A percentile compares a stretch with the other conserved stretches of the same genome.
Evolutionary conservation across 2,329 filamentous ascomycete species (phyloP).

Genomic region (Clonostachys solani): DNA sequence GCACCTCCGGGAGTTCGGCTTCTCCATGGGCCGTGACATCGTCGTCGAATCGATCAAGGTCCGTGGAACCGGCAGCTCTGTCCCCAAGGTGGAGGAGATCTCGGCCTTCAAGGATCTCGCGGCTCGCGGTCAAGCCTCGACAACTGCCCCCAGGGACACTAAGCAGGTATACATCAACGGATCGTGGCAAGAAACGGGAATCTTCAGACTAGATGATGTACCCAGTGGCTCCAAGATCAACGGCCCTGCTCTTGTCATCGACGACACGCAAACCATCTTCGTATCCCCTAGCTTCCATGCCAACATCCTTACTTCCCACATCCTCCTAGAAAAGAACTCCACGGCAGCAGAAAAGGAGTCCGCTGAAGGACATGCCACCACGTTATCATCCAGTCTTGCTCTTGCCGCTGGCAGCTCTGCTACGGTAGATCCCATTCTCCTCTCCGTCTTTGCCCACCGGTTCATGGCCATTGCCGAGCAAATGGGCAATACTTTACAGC

Average conservation of each 20-base stretch:
- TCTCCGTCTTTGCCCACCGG: constrained; percentile 49
- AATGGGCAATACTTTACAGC: constrained; percentile 52
- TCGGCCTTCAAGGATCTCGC: no score
- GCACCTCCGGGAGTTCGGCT: constrained; percentile 34
- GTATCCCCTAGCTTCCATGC: constrained; percentile 17
- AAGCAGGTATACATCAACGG: neutral
- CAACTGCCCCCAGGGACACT: no score
- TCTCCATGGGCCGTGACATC: constrained; percentile 27
- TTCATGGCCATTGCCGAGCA: constrained; percentile 58
- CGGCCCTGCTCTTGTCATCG: constrained; percentile 23
- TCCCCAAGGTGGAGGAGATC: no score
- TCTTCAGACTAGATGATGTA: constrained; percentile 2
- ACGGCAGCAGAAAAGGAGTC: neutral
- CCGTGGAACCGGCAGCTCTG: constrained; percentile 14
- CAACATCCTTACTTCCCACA: constrained; percentile 18
- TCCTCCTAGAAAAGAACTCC: constrained; percentile 16
- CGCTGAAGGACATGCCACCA: no score
- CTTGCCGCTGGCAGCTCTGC: no score
- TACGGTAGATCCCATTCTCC: constrained; percentile 40
- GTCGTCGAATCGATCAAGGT: constrained; percentile 31
- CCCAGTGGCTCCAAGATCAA: constrained; percentile 6
- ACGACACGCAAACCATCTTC: constrained; percentile 21
- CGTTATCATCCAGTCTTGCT: no score
- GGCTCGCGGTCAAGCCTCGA: no score
- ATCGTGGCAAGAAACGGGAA: neutral